These are phyloP conservation scores for Plasmodium gallinaceum DNA, from an alignment of 169 alveolate species.

Conservation along the genomic window DNA sequence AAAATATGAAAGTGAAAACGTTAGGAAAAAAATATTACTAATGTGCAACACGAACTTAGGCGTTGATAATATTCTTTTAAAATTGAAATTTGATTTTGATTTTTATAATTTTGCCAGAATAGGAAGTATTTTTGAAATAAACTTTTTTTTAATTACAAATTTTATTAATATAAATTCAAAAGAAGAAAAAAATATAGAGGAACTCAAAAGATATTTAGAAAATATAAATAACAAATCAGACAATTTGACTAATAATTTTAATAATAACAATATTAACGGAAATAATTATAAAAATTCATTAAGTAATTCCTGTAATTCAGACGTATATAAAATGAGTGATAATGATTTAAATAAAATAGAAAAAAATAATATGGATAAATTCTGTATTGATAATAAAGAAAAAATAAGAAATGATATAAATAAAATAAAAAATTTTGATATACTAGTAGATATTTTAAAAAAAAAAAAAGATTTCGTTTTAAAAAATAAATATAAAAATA, in stretches of 20 bases:
- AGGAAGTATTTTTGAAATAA: conserved; percentile 44
- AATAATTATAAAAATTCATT: not conserved
- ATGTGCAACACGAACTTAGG: conserved; percentile 62
- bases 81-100: conserved; percentile 44
- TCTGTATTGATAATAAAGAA: not conserved
- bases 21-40: conserved; percentile 21
- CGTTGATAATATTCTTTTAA: conserved; percentile 42
- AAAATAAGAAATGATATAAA: conserved; percentile 10
- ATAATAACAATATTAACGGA: not conserved
- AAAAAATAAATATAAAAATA: conserved; percentile 47
- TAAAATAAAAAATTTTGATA: conserved; percentile 29
- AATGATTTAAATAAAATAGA: not conserved
- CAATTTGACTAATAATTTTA: not conserved
- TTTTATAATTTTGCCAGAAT: conserved; percentile 61
- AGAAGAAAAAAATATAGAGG: conserved; percentile 17
- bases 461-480: conserved; percentile 23
- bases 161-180: conserved; percentile 34
- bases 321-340: not conserved
- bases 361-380: not conserved
- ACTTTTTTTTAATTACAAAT: conserved; percentile 43
- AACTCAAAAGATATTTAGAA: conserved; percentile 13
- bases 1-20: not conserved
- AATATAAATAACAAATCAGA: not conserved
- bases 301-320: not conserved
- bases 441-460: conserved; percentile 5